Percentiles rank a stretch among this genome's conserved stretches.
Conservation (phyloP, 768 basidiomycete species). For the Coprinellus aureogranulatus region DNA sequence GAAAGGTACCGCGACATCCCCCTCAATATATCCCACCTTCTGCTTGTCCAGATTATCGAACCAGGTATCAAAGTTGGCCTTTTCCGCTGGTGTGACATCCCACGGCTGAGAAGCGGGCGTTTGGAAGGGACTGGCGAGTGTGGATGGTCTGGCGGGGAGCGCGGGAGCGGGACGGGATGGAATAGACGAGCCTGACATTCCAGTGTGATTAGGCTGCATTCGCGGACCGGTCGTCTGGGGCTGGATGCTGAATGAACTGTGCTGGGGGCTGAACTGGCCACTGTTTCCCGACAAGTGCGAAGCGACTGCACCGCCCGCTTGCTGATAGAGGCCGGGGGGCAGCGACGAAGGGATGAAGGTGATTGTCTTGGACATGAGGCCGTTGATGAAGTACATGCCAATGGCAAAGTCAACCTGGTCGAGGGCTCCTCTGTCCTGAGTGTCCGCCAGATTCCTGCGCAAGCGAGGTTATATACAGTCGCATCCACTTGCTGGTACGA, state of each 20-base stretch:
- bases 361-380: constrained; percentile 78
- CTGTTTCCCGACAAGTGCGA: constrained; percentile 63
- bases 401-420: constrained; percentile 91
- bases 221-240: constrained; percentile 66
- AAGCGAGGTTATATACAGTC: constrained; percentile 7
- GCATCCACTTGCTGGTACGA: neutral
- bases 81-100: constrained; percentile 84
- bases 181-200: constrained; percentile 29
- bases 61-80: constrained; percentile 69
- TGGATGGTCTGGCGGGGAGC: constrained; percentile 40
- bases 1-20: constrained; percentile 93
- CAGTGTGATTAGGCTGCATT: constrained; percentile 53
- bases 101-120: constrained; percentile 39
- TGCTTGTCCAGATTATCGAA: constrained; percentile 81
- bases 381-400: constrained; percentile 95
- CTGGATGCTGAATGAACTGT: constrained; percentile 43
- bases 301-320: constrained; percentile 53
- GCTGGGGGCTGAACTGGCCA: constrained; percentile 58
- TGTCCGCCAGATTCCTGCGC: constrained; percentile 91
- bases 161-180: constrained; percentile 29
- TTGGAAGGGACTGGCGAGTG: constrained; percentile 21
- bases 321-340: constrained; percentile 83
- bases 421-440: constrained; percentile 83
- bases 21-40: constrained; percentile 80
- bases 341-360: constrained; percentile 69